These are phyloP conservation scores for Pseudocercospora fijiensis DNA, from an alignment of 2,329 filamentous ascomycete genomes.

Conservation along the genomic window DNA sequence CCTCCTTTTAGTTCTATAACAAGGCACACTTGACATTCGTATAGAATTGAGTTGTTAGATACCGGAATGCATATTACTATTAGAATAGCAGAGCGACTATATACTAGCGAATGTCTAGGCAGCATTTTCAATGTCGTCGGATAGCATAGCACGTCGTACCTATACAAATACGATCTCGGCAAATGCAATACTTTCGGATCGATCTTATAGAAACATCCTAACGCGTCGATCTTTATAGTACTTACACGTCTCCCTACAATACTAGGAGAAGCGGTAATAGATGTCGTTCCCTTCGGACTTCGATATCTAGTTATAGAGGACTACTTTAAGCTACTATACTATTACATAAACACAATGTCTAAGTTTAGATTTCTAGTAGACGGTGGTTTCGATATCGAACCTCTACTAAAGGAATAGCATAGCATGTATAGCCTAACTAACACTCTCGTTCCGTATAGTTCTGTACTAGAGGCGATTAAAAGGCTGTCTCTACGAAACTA, in stretches of 20 bases:
- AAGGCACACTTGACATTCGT: conserved; percentile 64
- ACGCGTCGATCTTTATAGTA: conserved; percentile 66
- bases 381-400: conserved; percentile 58
- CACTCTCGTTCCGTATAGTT: neutral
- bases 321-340: conserved; percentile 71
- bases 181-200: conserved; percentile 59
- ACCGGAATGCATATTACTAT: conserved; percentile 55
- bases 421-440: neutral
- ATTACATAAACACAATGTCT: conserved; percentile 66
- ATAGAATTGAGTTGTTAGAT: conserved; percentile 62
- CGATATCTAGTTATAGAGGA: conserved; percentile 67
- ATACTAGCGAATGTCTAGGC: conserved; percentile 60
- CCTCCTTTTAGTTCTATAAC: conserved; percentile 63
- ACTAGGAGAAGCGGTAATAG: conserved; percentile 57
- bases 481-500: neutral
- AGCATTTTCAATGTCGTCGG: conserved; percentile 69
- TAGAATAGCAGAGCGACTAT: conserved; percentile 63
- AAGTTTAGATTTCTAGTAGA: conserved; percentile 63
- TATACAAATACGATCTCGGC: conserved; percentile 58
- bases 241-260: conserved; percentile 60
- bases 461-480: neutral
- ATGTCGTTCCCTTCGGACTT: conserved; percentile 71
- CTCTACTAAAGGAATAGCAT: neutral
- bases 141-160: conserved; percentile 69
- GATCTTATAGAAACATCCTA: conserved; percentile 62